Base-by-base conservation (phyloP, 129 eudicot genomes). In the Tagetes erecta region DNA sequence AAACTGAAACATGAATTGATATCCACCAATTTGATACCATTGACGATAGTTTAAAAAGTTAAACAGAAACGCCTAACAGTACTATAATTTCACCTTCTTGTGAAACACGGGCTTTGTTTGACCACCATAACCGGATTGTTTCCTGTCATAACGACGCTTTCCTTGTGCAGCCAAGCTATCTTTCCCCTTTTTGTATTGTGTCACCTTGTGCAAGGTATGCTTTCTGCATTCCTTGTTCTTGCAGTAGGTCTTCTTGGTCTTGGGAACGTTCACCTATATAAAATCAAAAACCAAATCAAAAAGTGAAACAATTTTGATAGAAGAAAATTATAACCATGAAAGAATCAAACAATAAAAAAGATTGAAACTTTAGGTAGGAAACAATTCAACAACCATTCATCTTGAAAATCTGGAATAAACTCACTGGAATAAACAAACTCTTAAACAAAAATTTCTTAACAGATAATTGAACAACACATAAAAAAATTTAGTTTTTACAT, bases 141-240 rank as follows among this genome's bases (percentile, higher is more conserved):
- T 62, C 67, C 67, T 36, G 67, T 62, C 67, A 12, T 62, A 62
- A 62, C 67, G 67, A 36, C 67, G 67, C 67, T 62, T 60, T 62
- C 67, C 67, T 62, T 62, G 67, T 62, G 67, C 67, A 36, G 67
- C 67, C 67, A 62, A 62, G 27, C 67, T 62, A 13, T 62, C 67
- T 62, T 62, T 62, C 37, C 67, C 67, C 67, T 62, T 62, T 45
- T 62, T 62, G 45, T 62, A 62, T 62, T 62, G 67, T 5, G 67
- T 62, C 27, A 62, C 67, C 67, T 62, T 62, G 13, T 62, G 67
- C 67, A 62, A 62, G 44, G 67, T 62, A 62, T 62, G 67, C 27
- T 62, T 62, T 62, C 67, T 62, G 67, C 67, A 62, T 62, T 62
- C 67, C 45, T 62, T 62, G 67, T 62, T 62, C 67, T 62, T 62